A percentile compares a stretch with the other conserved stretches of the same genome.
Evolutionary conservation across 2,329 filamentous ascomycete genomes (phyloP).

Genomic region (Neocucurbitaria cava): DNA sequence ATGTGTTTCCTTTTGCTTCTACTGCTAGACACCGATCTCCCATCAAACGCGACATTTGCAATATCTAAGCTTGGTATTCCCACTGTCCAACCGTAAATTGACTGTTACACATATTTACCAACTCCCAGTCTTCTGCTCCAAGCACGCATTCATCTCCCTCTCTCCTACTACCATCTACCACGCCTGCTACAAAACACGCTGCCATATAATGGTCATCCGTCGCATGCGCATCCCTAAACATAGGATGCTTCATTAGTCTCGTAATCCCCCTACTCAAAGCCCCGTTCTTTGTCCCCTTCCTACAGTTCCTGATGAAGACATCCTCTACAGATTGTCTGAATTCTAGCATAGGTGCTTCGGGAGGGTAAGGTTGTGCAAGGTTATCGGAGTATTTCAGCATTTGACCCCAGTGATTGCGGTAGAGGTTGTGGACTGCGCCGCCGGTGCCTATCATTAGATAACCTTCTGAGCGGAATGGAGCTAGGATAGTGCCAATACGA

Average conservation of each 20-base stretch:
- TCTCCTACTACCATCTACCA: constrained; percentile 29
- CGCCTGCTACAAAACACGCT: constrained; percentile 68
- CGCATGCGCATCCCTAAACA: constrained; percentile 70
- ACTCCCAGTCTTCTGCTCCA: constrained; percentile 43
- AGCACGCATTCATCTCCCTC: constrained; percentile 31
- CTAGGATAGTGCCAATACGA: constrained; percentile 63
- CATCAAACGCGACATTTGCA: neutral
- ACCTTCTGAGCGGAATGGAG: constrained; percentile 61
- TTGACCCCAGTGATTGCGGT: constrained; percentile 69
- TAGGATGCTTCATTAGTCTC: constrained; percentile 71
- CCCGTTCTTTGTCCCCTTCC: constrained; percentile 55
- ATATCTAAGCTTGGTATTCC: constrained; percentile 9
- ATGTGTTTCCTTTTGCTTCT: no score
- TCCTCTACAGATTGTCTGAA: constrained; percentile 72
- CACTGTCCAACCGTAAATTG: constrained; percentile 41
- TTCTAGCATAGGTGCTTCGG: constrained; percentile 67
- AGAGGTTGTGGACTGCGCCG: constrained; percentile 74
- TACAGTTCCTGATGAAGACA: constrained; percentile 58
- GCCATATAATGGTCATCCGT: constrained; percentile 77
- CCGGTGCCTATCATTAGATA: constrained; percentile 66
- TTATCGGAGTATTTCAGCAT: constrained; percentile 71
- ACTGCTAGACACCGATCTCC: neutral
- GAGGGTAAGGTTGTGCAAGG: constrained; percentile 66
- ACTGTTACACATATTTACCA: constrained; percentile 46
- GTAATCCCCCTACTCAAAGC: constrained; percentile 62